Conservation (phyloP, 179 eudicot species). For the Beta lomatogona region DNA sequence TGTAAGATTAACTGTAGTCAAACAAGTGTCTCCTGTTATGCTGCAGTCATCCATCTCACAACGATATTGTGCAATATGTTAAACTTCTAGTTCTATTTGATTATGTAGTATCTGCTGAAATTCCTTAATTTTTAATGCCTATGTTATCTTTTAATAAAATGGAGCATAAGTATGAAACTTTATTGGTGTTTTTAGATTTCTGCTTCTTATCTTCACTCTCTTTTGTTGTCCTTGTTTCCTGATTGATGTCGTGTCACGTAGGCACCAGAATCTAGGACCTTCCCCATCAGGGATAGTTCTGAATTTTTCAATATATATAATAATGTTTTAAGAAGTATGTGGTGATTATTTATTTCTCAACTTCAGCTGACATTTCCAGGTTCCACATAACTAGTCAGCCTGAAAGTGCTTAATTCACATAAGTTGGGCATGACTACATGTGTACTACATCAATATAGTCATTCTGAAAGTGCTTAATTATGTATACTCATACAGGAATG, state of each 20-base stretch:
- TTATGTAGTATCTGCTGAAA: too few species aligned
- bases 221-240: not conserved
- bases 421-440: not conserved
- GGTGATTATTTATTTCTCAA: not conserved
- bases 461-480: conserved; percentile 6
- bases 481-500: conserved; percentile 63
- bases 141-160: too few species aligned
- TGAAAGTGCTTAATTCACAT: not conserved
- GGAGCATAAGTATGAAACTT: too few species aligned
- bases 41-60: too few species aligned
- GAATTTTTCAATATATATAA: not conserved
- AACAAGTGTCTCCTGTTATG: not conserved
- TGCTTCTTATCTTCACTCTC: too few species aligned
- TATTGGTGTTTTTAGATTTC: not conserved
- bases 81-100: too few species aligned
- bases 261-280: not conserved
- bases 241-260: not conserved
- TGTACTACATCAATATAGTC: not conserved
- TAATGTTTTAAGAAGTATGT: not conserved
- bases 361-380: not conserved
- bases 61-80: too few species aligned
- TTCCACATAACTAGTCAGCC: not conserved
- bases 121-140: too few species aligned
- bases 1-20: not conserved
- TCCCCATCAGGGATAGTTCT: not conserved